Evolutionary conservation across 169 alveolate genomes (phyloP), one percentile per base, ranked within the genome.

Genomic region (Plasmodium gallinaceum): DNA sequence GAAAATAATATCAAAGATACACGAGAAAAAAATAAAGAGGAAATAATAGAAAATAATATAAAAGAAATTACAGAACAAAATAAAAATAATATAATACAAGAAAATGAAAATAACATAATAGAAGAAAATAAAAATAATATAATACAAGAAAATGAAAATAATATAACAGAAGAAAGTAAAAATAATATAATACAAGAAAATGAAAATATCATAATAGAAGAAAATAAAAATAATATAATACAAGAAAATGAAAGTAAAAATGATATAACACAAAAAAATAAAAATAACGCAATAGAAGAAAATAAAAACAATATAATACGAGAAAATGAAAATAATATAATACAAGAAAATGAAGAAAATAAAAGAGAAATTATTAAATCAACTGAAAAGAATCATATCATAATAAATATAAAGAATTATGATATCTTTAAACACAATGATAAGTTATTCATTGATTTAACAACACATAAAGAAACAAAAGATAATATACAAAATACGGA

Each of bases 371-470:
- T 45, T 51, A 58, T 26, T 14, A 65, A 16, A 1, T 57, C 65
- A n/a, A 46, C 62, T 57, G 61, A 60, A 78, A 78, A 78, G 66
- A 48, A 78, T 64, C 78, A 66, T 48, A 78, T 78, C 45, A 32
- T 78, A 42, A 78, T 78, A 78, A 78, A 78, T 45, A 46, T 78
- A 51, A 78, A 48, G 12, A 78, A 78, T 51, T 78, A 39, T 57
- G 68, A 78, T 66, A 78, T 78, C 18, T 37, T 78, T 48, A 62
- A 66, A 69, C 89, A 78, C 43, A 66, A 78, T 37, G 89, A 78
- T 78, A 45, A 78, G 22, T 48, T 78, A 64, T 78, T 78, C 64
- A 78, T 78, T n/a, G 64, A 52, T 68, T 65, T 78, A 70, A 64
- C 69, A 8, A 22, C 75, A 48, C 64, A 45, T 64, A 65, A 60